Evolutionary conservation across 495 filamentous ascomycete genomes (phyloP), one percentile per base, ranked within the genome.

Genomic region (Neurospora sp.): DNA sequence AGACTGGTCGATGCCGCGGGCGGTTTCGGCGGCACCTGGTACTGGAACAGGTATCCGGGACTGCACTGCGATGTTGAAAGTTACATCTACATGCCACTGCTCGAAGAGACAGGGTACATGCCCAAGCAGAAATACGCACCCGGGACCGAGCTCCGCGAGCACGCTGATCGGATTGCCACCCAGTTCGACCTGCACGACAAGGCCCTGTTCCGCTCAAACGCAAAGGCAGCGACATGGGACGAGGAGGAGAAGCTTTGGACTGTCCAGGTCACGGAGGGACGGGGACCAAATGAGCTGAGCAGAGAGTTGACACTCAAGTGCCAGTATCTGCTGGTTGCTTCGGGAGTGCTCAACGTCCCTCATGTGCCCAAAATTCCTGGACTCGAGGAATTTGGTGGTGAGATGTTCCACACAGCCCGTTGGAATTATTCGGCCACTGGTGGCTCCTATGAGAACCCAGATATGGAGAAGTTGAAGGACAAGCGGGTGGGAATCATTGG

Each of bases 51-150:
- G 11, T 88, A 86, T 69, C 86, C 86, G 0, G 86, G 86, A 0
- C 72, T 86, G 9, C 80, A 80, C 61, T 87, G 86, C 75, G 86
- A 88, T 65, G 74, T 86, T 59, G 86, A 88, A 77, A 78, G 81
- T 48, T 87, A 86, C 71, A 71, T 77, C 7, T 88, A 88, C 73
- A 73, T 91, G 78, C 88, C 89, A 0, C 75, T 88, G 14, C 78
- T 90, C n/a, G 88, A 90, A 48, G 88, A 90, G 76, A 90, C 83
- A 4, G 87, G 84, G 0, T 89, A 87, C 73, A 80, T 88, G 70
- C 88, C 88, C 0, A 82, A 76, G 31, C 78, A 82, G 18, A 83
- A 81, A 68, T 88, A 86, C 71, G 74, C 80, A 0, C 61, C 78
- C 2, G 86, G 86, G 2, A 38, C 77, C 0, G 87, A 88, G 78